These are phyloP conservation scores for Phytophthora chlamydospora DNA, from an alignment of 352 stramenopile species.

Conservation along the genomic window DNA sequence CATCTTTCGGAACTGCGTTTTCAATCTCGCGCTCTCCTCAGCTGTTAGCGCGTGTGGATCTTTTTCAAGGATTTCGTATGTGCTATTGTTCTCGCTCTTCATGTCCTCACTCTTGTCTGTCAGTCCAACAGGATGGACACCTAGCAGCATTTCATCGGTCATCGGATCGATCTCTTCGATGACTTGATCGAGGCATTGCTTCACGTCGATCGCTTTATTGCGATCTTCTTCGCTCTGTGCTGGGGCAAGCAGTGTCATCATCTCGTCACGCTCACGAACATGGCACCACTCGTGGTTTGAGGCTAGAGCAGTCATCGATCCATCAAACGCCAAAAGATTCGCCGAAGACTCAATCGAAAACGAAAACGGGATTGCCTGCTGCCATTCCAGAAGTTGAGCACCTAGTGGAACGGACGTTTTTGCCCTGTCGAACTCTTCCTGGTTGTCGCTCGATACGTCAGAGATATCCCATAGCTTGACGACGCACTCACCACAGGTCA, in stretches of 20 bases:
- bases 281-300: slow-evolving; percentile 54
- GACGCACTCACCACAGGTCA: slow-evolving; percentile 47
- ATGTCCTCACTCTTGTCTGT: not conserved
- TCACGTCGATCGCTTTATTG: slow-evolving; percentile 26
- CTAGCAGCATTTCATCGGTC: slow-evolving; percentile 15
- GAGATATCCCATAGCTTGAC: slow-evolving; percentile 59
- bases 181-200: slow-evolving; percentile 31
- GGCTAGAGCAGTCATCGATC: slow-evolving; percentile 39
- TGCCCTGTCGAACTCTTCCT: not conserved
- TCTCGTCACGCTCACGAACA: slow-evolving; percentile 1
- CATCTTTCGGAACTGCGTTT: slow-evolving; percentile 43
- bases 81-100: slow-evolving; percentile 9
- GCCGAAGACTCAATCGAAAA: slow-evolving; percentile 44
- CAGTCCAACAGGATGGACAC: not conserved
- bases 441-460: not conserved
- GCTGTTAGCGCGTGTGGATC: slow-evolving; percentile 4
- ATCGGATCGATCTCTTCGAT: slow-evolving; percentile 25
- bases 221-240: slow-evolving; percentile 21
- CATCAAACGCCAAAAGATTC: slow-evolving; percentile 54
- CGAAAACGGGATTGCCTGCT: slow-evolving; percentile 40
- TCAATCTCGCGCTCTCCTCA: slow-evolving; percentile 22
- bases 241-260: slow-evolving; percentile 27
- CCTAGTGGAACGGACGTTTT: slow-evolving; percentile 1
- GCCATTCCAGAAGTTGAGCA: slow-evolving; percentile 38
- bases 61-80: not conserved